These are phyloP conservation scores for Coemansia umbellata DNA, from an alignment of 192 early-diverging fungal species.

Conservation along the genomic window DNA sequence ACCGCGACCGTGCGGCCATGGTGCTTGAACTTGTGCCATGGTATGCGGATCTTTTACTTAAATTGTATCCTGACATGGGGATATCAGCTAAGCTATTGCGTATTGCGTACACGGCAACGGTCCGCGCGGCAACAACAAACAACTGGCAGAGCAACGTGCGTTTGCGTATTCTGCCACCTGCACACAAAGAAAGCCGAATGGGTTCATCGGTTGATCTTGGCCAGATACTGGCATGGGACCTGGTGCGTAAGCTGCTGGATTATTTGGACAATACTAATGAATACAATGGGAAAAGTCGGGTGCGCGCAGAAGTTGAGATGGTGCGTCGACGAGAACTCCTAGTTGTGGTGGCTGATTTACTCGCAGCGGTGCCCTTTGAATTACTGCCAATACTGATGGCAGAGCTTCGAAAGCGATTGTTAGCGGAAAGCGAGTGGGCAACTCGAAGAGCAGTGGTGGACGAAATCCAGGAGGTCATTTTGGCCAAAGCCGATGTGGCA, in stretches of 20 bases:
- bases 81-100: constrained; percentile 25
- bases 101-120: constrained; percentile 22
- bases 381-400: constrained; percentile 21
- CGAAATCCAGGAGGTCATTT: constrained; percentile 7
- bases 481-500: constrained; percentile 13
- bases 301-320: not conserved
- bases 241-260: not conserved
- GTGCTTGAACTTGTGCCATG: constrained; percentile 16
- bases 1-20: not conserved
- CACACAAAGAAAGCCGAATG: too few species aligned
- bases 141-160: not conserved
- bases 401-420: not conserved
- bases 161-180: too few species aligned
- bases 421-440: not conserved
- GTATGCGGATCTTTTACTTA: constrained; percentile 25
- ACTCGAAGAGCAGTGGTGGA: not conserved
- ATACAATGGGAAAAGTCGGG: not conserved
- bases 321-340: constrained; percentile 22
- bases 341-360: constrained; percentile 8
- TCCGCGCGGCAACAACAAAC: not conserved
- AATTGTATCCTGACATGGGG: constrained; percentile 6
- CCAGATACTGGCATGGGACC: constrained; percentile 5
- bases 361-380: constrained; percentile 11
- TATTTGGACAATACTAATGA: not conserved
- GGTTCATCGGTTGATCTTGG: not conserved